Percentiles rank a stretch among this genome's conserved stretches.
phyloP scores from a whole-genome alignment of 2,329 filamentous ascomycete species.

The Pyrenochaeta sp. region DNA sequence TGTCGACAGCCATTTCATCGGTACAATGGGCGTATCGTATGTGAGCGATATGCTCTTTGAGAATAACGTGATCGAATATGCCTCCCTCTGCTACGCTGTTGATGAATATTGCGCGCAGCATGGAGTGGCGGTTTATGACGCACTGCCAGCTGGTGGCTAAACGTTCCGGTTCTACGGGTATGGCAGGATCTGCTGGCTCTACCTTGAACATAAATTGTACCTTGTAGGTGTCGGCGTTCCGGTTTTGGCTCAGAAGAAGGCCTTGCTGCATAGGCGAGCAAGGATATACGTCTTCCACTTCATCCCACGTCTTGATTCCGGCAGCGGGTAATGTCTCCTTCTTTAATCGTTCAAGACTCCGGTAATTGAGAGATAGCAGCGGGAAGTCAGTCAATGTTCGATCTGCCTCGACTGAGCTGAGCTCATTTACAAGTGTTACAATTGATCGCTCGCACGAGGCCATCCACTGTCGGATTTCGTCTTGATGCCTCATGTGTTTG shows the following conservation, averaged over 20 bases:
- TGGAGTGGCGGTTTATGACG: conserved; percentile 21
- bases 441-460: no score
- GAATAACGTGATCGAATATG: conserved; percentile 20
- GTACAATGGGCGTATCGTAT: neutral
- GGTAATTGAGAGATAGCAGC: conserved; percentile 22
- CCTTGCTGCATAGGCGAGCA: conserved; percentile 21
- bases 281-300: conserved; percentile 22
- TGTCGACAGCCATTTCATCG: neutral
- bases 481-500: conserved; percentile 18
- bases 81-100: conserved; percentile 18
- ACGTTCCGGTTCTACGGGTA: conserved; percentile 6
- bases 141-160: conserved; percentile 21
- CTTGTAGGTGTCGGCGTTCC: conserved; percentile 1
- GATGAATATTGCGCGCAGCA: conserved; percentile 25
- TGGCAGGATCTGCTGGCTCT: neutral
- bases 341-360: conserved; percentile 9
- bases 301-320: conserved; percentile 1
- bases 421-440: no score
- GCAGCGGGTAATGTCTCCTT: conserved; percentile 13
- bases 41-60: conserved; percentile 9
- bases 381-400: conserved; percentile 24
- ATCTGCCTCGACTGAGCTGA: no score
- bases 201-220: neutral
- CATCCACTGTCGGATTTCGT: conserved; percentile 16
- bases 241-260: conserved; percentile 9